These are phyloP conservation scores for Rubus idaeus DNA, from an alignment of 306 rosid species.

Conservation along the genomic window DNA sequence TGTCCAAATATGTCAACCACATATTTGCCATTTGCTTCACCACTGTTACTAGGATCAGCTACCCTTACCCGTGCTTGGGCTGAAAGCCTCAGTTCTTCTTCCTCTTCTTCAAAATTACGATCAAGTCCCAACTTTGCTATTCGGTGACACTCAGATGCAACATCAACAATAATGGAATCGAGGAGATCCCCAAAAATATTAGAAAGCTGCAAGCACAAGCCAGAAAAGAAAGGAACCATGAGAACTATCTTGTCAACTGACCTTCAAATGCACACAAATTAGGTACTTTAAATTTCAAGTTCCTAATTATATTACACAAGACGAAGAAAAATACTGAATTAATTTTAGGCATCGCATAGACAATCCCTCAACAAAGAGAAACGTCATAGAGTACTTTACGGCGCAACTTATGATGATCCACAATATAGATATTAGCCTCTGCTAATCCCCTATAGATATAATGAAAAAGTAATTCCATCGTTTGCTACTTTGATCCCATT, in stretches of 20 bases:
- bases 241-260: background rate
- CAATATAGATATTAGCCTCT: background rate
- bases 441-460: background rate
- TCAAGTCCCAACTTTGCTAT: slow-evolving; percentile 90
- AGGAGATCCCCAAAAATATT: slow-evolving; percentile 76
- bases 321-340: background rate
- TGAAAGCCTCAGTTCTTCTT: slow-evolving; percentile 89
- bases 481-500: background rate
- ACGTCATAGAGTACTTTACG: background rate
- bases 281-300: background rate
- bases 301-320: background rate
- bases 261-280: background rate
- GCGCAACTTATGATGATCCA: background rate
- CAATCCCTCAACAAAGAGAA: background rate
- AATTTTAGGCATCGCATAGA: background rate
- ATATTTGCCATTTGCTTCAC: slow-evolving; percentile 78
- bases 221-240: slow-evolving; percentile 23
- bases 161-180: slow-evolving; percentile 84
- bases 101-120: slow-evolving; percentile 89
- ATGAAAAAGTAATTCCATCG: background rate
- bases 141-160: slow-evolving; percentile 96
- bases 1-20: slow-evolving; percentile 95
- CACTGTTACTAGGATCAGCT: slow-evolving; percentile 79
- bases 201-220: slow-evolving; percentile 65
- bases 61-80: slow-evolving; percentile 83